Conservation (phyloP, 163 green algal species). For the Scenedesmus sp. region DNA sequence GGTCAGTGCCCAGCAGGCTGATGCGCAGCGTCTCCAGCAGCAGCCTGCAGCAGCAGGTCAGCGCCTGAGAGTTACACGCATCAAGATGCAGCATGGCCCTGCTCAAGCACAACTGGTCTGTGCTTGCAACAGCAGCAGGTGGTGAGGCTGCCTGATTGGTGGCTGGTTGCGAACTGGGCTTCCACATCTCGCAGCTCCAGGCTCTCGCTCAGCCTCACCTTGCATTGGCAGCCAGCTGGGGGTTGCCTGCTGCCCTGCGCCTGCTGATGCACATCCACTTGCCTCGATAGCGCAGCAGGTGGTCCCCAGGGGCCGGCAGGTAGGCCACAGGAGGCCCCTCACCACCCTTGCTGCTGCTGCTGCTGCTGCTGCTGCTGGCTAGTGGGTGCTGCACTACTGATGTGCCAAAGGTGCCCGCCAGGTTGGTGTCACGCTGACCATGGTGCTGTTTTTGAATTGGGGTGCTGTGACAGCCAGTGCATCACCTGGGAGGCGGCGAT, state of each 20-base stretch:
- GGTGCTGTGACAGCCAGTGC: constrained; percentile 54
- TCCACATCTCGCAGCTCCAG: no score
- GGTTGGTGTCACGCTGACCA: constrained; percentile 56
- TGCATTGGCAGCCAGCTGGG: constrained; percentile 53
- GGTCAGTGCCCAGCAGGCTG: constrained; percentile 21
- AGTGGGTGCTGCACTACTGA: constrained; percentile 40
- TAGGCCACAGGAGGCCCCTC: constrained; percentile 31
- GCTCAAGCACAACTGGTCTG: no score
- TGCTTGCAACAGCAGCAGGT: no score
- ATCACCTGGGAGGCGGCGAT: constrained; percentile 21
- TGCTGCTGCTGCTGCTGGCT: constrained; percentile 10
- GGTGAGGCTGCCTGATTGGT: no score
- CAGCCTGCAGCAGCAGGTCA: constrained; percentile 52
- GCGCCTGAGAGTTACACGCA: no score
- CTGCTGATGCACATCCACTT: constrained; percentile 54
- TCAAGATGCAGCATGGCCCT: no score
- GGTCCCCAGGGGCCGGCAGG: constrained; percentile 60
- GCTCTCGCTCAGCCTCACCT: constrained; percentile 4
- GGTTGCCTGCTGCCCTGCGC: constrained; percentile 44
- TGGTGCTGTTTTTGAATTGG: constrained; percentile 37
- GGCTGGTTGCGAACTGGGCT: no score
- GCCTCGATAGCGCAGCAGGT: constrained; percentile 56
- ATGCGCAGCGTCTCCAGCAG: constrained; percentile 57
- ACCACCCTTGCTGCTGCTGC: not conserved
- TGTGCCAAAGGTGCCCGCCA: constrained; percentile 57